Conservation (phyloP, 1,139 yeast genomes). For the Meyerozyma elateridarum region DNA sequence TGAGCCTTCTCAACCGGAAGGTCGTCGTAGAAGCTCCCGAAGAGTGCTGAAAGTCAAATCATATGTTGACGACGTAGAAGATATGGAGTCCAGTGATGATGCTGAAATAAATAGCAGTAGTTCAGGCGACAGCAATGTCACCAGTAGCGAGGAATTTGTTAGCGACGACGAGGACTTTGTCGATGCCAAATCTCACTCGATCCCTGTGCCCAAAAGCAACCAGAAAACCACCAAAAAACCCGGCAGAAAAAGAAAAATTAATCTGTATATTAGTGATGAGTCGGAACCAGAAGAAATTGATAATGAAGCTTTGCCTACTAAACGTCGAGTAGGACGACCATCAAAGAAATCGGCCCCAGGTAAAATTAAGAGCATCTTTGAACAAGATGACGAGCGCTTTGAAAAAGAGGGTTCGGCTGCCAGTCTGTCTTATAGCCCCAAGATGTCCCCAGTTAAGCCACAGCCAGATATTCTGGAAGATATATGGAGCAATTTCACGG, state of each 20-base stretch:
- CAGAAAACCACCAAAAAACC: too few relatives aligned
- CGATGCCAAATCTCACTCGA: too few relatives aligned
- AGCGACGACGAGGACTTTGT: neutral
- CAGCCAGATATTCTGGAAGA: conserved; percentile 2
- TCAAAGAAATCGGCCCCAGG: conserved; percentile 29
- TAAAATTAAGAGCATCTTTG: conserved; percentile 34
- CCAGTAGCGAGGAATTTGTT: conserved; percentile 1
- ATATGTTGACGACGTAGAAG: conserved; percentile 8
- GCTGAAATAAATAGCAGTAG: neutral
- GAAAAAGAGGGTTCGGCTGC: conserved; percentile 17
- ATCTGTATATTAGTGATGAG: too few relatives aligned
- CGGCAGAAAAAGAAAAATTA: too few relatives aligned
- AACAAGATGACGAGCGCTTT: conserved; percentile 24
- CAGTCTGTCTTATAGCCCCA: conserved; percentile 5
- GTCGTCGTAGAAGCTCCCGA: neutral
- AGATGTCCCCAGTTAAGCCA: conserved; percentile 4
- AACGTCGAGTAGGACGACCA: conserved; percentile 24
- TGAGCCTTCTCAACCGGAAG: neutral
- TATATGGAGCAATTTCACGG: conserved; percentile 7
- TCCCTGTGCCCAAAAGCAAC: too few relatives aligned
- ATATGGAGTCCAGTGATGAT: conserved; percentile 1
- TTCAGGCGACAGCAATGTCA: neutral
- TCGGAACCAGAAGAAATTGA: neutral
- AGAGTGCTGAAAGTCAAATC: neutral
- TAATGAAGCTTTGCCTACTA: neutral